Evolutionary conservation across 2,329 filamentous ascomycete genomes (phyloP), one percentile per base, ranked within the genome.

Genomic region (Trichoderma lentiforme): DNA sequence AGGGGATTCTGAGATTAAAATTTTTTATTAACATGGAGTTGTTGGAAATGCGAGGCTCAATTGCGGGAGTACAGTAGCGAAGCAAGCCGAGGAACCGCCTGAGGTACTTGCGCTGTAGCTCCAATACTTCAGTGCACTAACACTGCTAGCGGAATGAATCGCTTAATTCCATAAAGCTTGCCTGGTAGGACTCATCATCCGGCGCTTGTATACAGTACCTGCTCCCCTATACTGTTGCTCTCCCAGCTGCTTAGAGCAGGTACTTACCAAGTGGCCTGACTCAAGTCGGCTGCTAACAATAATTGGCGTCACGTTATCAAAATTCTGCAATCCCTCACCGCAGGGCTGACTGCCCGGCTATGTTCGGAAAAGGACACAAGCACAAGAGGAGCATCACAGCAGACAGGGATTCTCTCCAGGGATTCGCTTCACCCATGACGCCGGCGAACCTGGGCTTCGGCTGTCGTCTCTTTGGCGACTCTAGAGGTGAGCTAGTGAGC

Each of bases 241-340:
- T 18, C 47, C 47, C 15, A 34, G 3, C 64, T 57, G 47, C 32
- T 28, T 36, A 36, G 64, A 28, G 24, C 64, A 43, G 56, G 34
- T 69, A 61, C 56, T 60, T 61, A 15, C 66, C 43, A 21, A 28
- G 66, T 70, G 66, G 57, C 66, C 57, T 70, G 66, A 70, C 66
- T 53, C 28, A 6, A 62, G 34, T 18, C 26, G 9, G 8, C 24
- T 60, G 26, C 53, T 47, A 61, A 56, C 39, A 28, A 51, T 24
- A 39, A 14, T 60, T 32, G 24, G 34, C 47, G 4, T 68, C 53
- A 69, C 36, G 56, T 70, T 58, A 70, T 61, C 39, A 34, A 60
- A 47, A 36, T 60, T 58, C 28, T 69, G 39, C 36, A 15, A 51
- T 53, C 30, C 30, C 57, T 70, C 57, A 61, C 15, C 14, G 28